phyloP scores from a whole-genome alignment of 495 filamentous ascomycete genomes.

The Chaetomium tenue region DNA sequence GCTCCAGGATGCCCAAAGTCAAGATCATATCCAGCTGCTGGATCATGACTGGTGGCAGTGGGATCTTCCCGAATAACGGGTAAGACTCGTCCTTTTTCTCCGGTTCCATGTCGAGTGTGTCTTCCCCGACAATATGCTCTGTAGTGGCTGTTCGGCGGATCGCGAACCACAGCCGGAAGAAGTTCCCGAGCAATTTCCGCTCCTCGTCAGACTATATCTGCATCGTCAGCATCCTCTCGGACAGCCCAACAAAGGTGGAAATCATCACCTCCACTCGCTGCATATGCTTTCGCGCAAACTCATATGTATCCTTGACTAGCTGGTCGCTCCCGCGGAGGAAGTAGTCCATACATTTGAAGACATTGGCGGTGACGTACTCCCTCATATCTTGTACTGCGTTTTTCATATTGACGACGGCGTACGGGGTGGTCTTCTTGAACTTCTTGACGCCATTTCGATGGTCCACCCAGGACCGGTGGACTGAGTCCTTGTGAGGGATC shows the following conservation, averaged over 20 bases:
- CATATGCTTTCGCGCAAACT: constrained; percentile 24
- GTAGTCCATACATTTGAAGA: constrained; percentile 16
- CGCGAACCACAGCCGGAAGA: constrained; percentile 40
- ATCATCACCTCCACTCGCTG: constrained; percentile 11
- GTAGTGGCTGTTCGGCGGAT: constrained; percentile 39
- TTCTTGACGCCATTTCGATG: constrained; percentile 20
- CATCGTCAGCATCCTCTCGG: not conserved
- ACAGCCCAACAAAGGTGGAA: not conserved
- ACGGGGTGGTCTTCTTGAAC: constrained; percentile 20
- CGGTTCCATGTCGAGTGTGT: constrained; percentile 37
- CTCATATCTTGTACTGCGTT: constrained; percentile 16
- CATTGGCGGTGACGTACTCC: constrained; percentile 20
- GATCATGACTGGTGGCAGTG: constrained; percentile 44
- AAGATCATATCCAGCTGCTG: constrained; percentile 44
- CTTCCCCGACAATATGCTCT: constrained; percentile 39
- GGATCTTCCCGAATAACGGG: constrained; percentile 39
- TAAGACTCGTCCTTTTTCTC: constrained; percentile 33
- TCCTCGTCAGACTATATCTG: constrained; percentile 24
- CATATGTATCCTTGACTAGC: constrained; percentile 25
- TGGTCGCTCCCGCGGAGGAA: constrained; percentile 21
- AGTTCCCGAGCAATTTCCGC: constrained; percentile 32
- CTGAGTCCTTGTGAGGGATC: constrained; percentile 19
- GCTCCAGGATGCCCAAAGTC: constrained; percentile 33
- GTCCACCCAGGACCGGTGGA: constrained; percentile 28
- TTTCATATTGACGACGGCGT: constrained; percentile 28